Base-by-base conservation (phyloP, 108 stramenopile genomes). In the Asterionellopsis glacialis region DNA sequence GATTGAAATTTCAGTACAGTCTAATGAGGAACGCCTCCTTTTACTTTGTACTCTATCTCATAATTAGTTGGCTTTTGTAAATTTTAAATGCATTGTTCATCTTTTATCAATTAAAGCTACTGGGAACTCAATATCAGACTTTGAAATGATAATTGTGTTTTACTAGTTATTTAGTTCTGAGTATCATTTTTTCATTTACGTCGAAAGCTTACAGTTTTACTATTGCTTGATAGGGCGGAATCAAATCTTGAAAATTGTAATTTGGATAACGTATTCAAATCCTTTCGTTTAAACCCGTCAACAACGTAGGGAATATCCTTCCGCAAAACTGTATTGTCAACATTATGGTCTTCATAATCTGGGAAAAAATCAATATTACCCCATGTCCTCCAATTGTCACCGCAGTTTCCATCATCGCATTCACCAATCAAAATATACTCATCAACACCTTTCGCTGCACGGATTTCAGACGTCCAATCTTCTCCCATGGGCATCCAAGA, bases 381-480 rank as follows among this genome's bases (percentile, higher is more conserved):
- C 33, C 33, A 90, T 7, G 92, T 88, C 18, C 56, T 45, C 88
- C 84, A 93, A 57, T 87, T 84, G 53, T 88, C 70, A 10, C 92
- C 88, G 56, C 88, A 88, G 13, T 76, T 74, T 9, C 88, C 92
- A 68, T 93, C 76, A 65, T 88, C 82, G 24, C 67, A 63, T 70
- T 93, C 92, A 14, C 92, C 92, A 52, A 93, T 90, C 41, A 90
- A 58, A 58, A 93, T 84, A 58, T 90, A 90, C 66, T 93, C 92
- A 12, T 82, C 75, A 9, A 85, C 88, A 22, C 50, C 41, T 13
- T 64, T 39, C 16, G 72, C 59, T 11, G 40, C 21, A 45, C 92
- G 82, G 58, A 90, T 86, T 23, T 55, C 51, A 1, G 57, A 52
- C 7, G 92, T 81, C 92, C 92, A 93, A 72, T 93, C 92, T 51